These are phyloP conservation scores for Paulownia fortunei DNA, from an alignment of 257 asterid genomes.

Conservation along the genomic window DNA sequence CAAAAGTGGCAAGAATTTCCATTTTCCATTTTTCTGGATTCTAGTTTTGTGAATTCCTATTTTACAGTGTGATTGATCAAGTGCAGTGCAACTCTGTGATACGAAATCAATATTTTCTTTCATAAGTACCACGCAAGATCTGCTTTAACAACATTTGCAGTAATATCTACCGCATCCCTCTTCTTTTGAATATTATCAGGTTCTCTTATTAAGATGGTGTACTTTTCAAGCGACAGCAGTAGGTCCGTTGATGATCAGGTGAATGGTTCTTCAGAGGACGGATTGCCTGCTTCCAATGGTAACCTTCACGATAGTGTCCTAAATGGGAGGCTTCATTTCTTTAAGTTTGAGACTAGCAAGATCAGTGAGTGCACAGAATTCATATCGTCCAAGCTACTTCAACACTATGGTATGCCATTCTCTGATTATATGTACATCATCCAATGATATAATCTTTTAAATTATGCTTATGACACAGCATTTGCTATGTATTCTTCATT, in stretches of 20 bases:
- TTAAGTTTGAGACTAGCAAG: conserved; percentile 58
- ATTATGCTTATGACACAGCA: no score
- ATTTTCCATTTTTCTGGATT: no score
- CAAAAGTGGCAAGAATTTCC: no score
- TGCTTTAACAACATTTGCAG: conserved; percentile 17
- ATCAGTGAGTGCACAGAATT: conserved; percentile 54
- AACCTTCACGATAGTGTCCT: conserved; percentile 26
- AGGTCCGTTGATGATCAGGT: conserved; percentile 26
- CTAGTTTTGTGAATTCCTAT: no score
- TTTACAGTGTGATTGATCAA: no score
- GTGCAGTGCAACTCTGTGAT: no score
- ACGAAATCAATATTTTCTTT: no score
- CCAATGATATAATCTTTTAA: conserved; percentile 22
- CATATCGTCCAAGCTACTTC: conserved; percentile 53
- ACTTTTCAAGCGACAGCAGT: conserved; percentile 51
- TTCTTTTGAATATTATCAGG: conserved; percentile 51
- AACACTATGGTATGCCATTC: conserved; percentile 40
- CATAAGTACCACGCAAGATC: no score
- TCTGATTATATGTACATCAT: no score
- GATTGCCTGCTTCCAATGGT: conserved; percentile 20
- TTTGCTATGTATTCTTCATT: no score
- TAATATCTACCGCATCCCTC: no score
- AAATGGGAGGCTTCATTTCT: conserved; percentile 51
- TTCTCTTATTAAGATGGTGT: conserved; percentile 80
- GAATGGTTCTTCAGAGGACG: conserved; percentile 32